Evolutionary conservation across 768 basidiomycete species (phyloP), one percentile per base, ranked within the genome.

Genomic region (Lactifluus piperatus): DNA sequence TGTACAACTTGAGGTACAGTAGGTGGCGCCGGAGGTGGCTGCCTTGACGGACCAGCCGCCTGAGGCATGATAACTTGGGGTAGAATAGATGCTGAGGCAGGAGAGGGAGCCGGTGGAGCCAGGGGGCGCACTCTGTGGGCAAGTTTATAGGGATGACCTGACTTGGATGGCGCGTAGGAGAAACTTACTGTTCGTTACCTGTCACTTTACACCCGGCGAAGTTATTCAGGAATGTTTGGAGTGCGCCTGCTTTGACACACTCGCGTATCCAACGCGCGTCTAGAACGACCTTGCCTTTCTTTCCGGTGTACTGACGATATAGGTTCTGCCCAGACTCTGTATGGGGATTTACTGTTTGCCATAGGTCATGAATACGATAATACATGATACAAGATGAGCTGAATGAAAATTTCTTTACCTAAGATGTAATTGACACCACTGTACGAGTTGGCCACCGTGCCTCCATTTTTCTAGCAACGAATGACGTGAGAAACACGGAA

Each of bases 191-290:
- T 71, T 92, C 88, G 18, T 75, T 77, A 24, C 89, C 90, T 20
- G 80, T 84, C 20, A 93, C 81, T 73, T 87, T 91, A 65, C 87
- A 92, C 26, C 82, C 86, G 11, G 85, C 88, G 81, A 86, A 93
- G 65, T 88, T 83, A 57, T 75, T 81, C 51, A 81, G 79, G 66
- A 85, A 91, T 0, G 86, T 88, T 69, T 88, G 86, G 34, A 93
- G 75, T 46, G 79, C 77, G 51, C 81, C 79, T 6, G 78, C 72
- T 65, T 84, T 81, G 65, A 93, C 76, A 65, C 91, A 93, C 67
- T 89, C 86, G 50, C 80, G 78, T 22, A 90, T 78, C 91, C 91
- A 93, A 47, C 80, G 79, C 5, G 81, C 78, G 65, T 82, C 78
- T 7, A 93, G 80, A 2, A 93, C 81, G 46, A 91, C 74, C 70